Conservation (phyloP, 1,284 basidiomycete genomes). For the Malassezia brasiliensis region DNA sequence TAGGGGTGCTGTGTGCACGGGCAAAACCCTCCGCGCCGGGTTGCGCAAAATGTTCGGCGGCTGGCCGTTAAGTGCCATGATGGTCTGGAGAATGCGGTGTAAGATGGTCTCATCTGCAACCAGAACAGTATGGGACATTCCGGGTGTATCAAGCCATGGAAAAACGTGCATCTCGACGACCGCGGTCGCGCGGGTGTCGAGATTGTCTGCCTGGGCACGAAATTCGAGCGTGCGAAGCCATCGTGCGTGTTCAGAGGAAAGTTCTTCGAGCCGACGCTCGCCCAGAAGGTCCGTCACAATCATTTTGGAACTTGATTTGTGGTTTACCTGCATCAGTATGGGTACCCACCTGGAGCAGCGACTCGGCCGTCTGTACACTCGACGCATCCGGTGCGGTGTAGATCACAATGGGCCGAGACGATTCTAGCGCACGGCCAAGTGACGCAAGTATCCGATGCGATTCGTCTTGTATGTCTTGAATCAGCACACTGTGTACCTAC, state of each 20-base stretch:
- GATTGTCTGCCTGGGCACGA: background rate
- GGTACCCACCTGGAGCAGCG: background rate
- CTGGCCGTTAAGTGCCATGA: constrained; percentile 1
- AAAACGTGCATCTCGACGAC: background rate
- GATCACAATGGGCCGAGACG: background rate
- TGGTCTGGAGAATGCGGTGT: constrained; percentile 5
- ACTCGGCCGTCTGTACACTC: background rate
- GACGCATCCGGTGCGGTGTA: background rate
- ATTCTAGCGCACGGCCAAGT: background rate
- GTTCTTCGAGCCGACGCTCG: background rate
- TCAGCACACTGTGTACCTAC: background rate
- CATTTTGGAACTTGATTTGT: too few relatives aligned
- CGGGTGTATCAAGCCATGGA: background rate
- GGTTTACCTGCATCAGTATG: background rate
- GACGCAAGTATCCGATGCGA: background rate
- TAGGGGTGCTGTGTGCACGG: background rate
- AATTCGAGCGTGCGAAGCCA: background rate
- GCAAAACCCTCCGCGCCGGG: background rate
- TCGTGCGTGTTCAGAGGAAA: background rate
- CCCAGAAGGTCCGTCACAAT: too few relatives aligned
- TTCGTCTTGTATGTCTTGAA: background rate
- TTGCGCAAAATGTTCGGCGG: background rate
- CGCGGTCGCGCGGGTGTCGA: constrained; percentile 1
- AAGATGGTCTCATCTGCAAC: background rate
- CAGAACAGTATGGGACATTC: background rate